phyloP scores from a whole-genome alignment of 306 rosid species.

The Trifolium fragiferum region DNA sequence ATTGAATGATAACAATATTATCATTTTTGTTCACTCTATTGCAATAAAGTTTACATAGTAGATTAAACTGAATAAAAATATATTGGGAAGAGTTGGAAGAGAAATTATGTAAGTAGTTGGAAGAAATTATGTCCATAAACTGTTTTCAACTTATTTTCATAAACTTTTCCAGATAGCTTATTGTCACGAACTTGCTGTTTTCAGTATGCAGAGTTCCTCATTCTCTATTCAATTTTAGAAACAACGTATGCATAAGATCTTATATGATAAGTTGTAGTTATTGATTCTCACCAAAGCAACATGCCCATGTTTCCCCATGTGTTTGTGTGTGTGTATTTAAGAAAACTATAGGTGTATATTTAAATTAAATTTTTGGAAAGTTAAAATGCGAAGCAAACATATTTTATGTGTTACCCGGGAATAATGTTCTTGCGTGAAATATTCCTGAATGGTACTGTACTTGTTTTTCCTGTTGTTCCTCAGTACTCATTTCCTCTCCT shows the following conservation, averaged over 20 bases:
- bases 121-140: neutral
- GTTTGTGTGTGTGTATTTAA: too few relatives aligned
- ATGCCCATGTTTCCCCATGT: neutral
- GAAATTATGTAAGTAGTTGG: neutral
- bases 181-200: neutral
- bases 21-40: slow-evolving; percentile 20
- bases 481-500: slow-evolving; percentile 14
- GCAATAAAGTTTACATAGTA: slow-evolving; percentile 17
- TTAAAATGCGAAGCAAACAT: neutral
- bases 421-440: neutral
- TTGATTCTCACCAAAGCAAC: neutral
- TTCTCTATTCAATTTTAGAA: neutral
- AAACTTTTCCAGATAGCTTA: neutral
- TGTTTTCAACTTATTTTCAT: neutral
- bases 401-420: neutral
- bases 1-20: slow-evolving; percentile 16
- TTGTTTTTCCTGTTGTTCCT: slow-evolving; percentile 5
- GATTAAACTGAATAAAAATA: neutral
- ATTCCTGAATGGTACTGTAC: neutral
- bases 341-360: too few relatives aligned
- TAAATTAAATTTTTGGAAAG: too few relatives aligned
- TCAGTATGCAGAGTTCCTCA: neutral
- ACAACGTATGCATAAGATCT: neutral
- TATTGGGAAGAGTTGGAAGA: neutral
- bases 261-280: too few relatives aligned